phyloP scores from a whole-genome alignment of 805 yeast species.

The Zygosaccharomyces bisporus region DNA sequence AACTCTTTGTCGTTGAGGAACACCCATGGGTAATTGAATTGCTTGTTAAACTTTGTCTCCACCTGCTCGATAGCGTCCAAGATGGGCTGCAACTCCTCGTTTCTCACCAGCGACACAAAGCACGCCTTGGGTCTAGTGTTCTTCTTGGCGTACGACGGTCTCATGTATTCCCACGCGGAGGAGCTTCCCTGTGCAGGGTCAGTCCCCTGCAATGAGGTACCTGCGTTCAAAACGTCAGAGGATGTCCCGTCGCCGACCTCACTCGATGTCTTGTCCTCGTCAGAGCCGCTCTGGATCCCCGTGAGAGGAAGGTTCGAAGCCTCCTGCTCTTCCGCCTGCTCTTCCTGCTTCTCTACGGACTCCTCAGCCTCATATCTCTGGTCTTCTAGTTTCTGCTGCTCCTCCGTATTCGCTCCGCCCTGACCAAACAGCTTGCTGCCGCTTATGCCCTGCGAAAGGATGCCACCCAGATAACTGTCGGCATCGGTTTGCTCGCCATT shows the following conservation, averaged over 20 bases:
- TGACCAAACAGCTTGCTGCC: constrained; percentile 3
- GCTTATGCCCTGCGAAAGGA: constrained; percentile 9
- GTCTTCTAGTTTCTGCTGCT: constrained; percentile 7
- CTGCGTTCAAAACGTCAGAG: constrained; percentile 1
- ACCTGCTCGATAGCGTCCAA: constrained; percentile 60
- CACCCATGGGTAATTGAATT: constrained; percentile 86
- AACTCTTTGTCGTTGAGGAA: constrained; percentile 81
- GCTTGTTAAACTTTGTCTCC: constrained; percentile 75
- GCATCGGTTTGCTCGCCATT: constrained; percentile 2
- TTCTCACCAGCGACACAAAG: constrained; percentile 61
- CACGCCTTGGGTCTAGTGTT: constrained; percentile 33
- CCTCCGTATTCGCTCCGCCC: constrained; percentile 7
- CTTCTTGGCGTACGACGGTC: constrained; percentile 20
- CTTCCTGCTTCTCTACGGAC: constrained; percentile 9
- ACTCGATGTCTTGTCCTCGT: constrained; percentile 14
- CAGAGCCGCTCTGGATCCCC: neutral
- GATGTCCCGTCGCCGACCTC: constrained; percentile 14
- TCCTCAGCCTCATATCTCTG: constrained; percentile 11
- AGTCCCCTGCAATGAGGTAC: constrained; percentile 1
- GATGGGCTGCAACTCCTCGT: constrained; percentile 57
- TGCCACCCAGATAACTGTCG: constrained; percentile 4
- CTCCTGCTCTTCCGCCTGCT: constrained; percentile 2
- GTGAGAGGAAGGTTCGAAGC: neutral
- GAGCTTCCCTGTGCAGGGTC: constrained; percentile 5
- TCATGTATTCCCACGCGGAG: constrained; percentile 17